Percentiles rank a stretch among this genome's conserved stretches.
Conservation (phyloP, 768 basidiomycete species). For the Sporobolomyces pararoseus region DNA sequence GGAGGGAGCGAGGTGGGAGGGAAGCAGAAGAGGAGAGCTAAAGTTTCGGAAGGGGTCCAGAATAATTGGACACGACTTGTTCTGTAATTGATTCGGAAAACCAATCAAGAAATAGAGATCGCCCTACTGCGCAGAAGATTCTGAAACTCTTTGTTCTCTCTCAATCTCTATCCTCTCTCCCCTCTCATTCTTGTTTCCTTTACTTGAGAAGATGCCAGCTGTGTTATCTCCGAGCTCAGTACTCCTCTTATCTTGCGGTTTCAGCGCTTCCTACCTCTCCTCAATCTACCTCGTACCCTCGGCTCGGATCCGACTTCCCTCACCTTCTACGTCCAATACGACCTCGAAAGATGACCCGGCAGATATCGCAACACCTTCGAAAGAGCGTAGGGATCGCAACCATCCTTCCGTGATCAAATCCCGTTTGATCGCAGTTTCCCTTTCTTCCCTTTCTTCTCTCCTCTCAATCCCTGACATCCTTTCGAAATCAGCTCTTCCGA, state of each 20-base stretch:
- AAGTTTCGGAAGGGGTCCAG: no score
- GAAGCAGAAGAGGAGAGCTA: neutral
- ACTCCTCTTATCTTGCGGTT: constrained; percentile 56
- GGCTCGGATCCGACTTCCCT: constrained; percentile 55
- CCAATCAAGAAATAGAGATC: no score
- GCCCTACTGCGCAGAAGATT: neutral
- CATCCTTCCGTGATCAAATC: constrained; percentile 81
- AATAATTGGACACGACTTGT: neutral
- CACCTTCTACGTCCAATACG: constrained; percentile 44
- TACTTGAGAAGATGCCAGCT: neutral
- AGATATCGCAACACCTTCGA: constrained; percentile 50
- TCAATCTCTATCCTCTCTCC: no score
- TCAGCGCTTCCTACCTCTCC: constrained; percentile 71
- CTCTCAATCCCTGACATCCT: constrained; percentile 17
- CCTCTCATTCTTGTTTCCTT: neutral
- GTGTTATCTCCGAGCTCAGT: neutral
- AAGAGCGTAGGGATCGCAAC: constrained; percentile 59
- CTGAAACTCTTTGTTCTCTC: neutral
- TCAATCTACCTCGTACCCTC: constrained; percentile 72
- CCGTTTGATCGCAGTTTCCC: constrained; percentile 63
- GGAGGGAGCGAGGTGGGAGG: neutral
- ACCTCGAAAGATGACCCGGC: constrained; percentile 37
- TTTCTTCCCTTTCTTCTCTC: constrained; percentile 39
- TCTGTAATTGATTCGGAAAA: no score
- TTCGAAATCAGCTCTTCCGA: neutral